Conservation (phyloP, 345 rosid genomes). For the Eucalyptus sideroxylon region DNA sequence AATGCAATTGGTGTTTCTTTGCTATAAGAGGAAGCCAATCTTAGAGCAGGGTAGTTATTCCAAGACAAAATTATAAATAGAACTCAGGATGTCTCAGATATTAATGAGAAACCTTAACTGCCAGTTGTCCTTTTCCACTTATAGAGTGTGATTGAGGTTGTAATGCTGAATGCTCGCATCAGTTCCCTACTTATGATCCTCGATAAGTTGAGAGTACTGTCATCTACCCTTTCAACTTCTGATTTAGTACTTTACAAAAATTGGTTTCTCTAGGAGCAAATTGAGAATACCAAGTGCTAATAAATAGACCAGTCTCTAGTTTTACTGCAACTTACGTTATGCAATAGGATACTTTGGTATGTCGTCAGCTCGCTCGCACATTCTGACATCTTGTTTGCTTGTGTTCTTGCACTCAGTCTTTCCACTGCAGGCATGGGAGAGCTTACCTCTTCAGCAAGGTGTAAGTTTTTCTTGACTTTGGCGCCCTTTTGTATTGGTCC, state of each 20-base stretch:
- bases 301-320: background rate
- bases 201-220: background rate
- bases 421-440: conserved; percentile 85
- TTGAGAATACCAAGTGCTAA: background rate
- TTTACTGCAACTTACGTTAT: background rate
- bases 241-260: background rate
- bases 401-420: conserved; percentile 53
- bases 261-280: background rate
- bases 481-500: background rate
- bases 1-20: background rate
- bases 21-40: background rate
- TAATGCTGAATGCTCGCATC: background rate
- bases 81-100: background rate
- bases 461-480: conserved; percentile 61
- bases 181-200: background rate
- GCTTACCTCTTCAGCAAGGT: conserved; percentile 97
- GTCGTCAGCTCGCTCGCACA: background rate
- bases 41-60: background rate
- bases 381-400: conserved; percentile 19
- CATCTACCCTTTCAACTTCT: background rate
- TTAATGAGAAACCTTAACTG: background rate
- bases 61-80: background rate
- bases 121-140: background rate
- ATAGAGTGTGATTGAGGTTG: background rate
- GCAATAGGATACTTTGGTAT: background rate